Evolutionary conservation across 1,284 basidiomycete genomes (phyloP), one percentile per base, ranked within the genome.

Genomic region (Hypsizygus ulmarius): DNA sequence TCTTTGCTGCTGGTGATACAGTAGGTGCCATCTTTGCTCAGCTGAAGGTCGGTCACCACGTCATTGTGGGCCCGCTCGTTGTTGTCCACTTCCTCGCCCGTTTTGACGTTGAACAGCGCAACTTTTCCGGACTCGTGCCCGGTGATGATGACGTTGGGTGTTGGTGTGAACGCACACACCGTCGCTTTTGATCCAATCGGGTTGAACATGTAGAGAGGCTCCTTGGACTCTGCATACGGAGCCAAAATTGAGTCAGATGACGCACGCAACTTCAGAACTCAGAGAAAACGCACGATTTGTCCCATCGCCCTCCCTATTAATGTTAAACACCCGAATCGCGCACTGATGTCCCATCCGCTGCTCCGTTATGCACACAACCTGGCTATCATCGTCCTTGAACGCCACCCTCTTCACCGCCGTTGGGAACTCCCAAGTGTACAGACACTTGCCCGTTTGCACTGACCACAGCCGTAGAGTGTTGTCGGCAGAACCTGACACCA

Each of bases 1-100:
- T 99, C 97, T 72, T 97, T 97, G 70, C 88, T 91, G 61, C 90
- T 90, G 2, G 97, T 99, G 65, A 98, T 80, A 67, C 97, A 97
- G 70, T 98, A 98, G 18, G 93, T 90, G 48, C 90, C 79, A 68
- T 99, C 97, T 21, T 83, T 80, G 59, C 86, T 86, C 59, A 98
- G 71, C 67, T 99, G 97, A 51, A 99, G 72, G 69, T 99, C 97
- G 28, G 95, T 97, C 45, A 97, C 89, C 52, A 76, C 70, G 56
- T 90, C 90, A 53, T 79, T 71, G 66, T 97, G 94, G 5, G 90
- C 90, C 45, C 91, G 85, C 63, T 94, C 91, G 63, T 90, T 88
- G 65, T 73, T 83, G 34, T 74, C 68, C 36, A 91, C 72, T 70
- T 97, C 90, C 52, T 97, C 91, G 51, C 95, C 95, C 1, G 84